Percentiles rank a stretch among this genome's conserved stretches.
phyloP scores from a whole-genome alignment of 768 basidiomycete species.

The Rhizopogon rudus region DNA sequence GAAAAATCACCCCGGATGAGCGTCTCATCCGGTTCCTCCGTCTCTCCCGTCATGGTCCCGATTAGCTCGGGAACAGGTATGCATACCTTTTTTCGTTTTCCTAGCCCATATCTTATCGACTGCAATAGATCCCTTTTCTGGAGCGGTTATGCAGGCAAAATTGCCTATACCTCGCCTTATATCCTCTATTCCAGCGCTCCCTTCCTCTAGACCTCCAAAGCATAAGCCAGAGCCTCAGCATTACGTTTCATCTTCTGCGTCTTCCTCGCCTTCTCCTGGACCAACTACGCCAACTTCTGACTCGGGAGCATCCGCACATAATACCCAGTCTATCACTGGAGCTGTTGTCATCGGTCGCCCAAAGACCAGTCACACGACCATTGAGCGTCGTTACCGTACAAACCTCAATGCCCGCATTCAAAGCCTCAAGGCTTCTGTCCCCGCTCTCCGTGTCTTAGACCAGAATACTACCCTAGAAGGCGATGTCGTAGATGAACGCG shows the following conservation, averaged over 20 bases:
- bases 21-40: slow-evolving; percentile 30
- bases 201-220: slow-evolving; percentile 30
- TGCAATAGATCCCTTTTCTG: background rate
- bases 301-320: slow-evolving; percentile 12
- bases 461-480: slow-evolving; percentile 39
- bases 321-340: background rate
- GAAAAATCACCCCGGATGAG: slow-evolving; percentile 19
- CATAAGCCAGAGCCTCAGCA: slow-evolving; percentile 4
- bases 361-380: slow-evolving; percentile 89
- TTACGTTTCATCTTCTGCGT: slow-evolving; percentile 25
- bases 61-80: slow-evolving; percentile 12
- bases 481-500: slow-evolving; percentile 67
- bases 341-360: slow-evolving; percentile 33
- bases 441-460: slow-evolving; percentile 77
- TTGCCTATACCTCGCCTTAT: slow-evolving; percentile 47
- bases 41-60: slow-evolving; percentile 44
- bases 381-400: slow-evolving; percentile 84
- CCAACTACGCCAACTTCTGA: slow-evolving; percentile 19
- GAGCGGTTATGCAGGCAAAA: slow-evolving; percentile 28
- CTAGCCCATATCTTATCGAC: background rate
- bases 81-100: background rate
- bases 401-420: slow-evolving; percentile 87
- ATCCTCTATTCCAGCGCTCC: slow-evolving; percentile 39
- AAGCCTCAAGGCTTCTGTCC: slow-evolving; percentile 73
- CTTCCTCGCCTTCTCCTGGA: slow-evolving; percentile 39